Base-by-base conservation (phyloP, 805 yeast species). In the Lipomyces yamanashiensis region DNA sequence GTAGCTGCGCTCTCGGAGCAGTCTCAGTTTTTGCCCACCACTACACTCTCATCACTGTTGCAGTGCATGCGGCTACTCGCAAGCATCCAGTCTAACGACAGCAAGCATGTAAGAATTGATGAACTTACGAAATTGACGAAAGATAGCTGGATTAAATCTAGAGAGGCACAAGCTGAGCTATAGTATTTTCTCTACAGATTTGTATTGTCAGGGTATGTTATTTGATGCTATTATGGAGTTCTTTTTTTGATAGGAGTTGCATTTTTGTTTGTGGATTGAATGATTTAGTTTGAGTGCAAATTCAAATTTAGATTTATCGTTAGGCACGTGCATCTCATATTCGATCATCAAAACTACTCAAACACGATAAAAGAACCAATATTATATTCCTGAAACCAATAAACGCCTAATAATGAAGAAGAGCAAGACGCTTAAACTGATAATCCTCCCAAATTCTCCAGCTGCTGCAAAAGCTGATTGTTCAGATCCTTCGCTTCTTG, bases 21-120 rank as follows among this genome's bases (percentile, higher is more conserved):
- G 28, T 19, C 58, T 10, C 4, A 33, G n/a, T 44, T n/a, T 23
- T 8, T 59, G 13, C 23, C 59, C 10, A 44, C 7, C 10, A 74
- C 71, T 10, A 59, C 69, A 1, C 70, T 74, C 34, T 71, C 79
- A 34, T 73, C 79, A 1, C 72, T 88, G 37, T 73, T 86, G 10
- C 90, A 86, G 70, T 88, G 93, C 70, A 82, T 87, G 67, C 85
- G 88, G 7, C 77, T 85, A 36, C 72, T 88, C 37, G 80, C 82
- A 21, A 78, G 85, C 0, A 79, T 85, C 2, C 82, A 82, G 51
- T 80, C 86, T 0, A 78, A 76, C 7, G 87, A 85, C 69, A 82
- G 82, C 23, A 81, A 82, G 61, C 92, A 87, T 70, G 77, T 76
- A 47, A 78, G 82, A n/a, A 77, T 87, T n/a, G 88, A 86, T 52